phyloP scores from a whole-genome alignment of 139 green algal species.

The Eudorina sp. region DNA sequence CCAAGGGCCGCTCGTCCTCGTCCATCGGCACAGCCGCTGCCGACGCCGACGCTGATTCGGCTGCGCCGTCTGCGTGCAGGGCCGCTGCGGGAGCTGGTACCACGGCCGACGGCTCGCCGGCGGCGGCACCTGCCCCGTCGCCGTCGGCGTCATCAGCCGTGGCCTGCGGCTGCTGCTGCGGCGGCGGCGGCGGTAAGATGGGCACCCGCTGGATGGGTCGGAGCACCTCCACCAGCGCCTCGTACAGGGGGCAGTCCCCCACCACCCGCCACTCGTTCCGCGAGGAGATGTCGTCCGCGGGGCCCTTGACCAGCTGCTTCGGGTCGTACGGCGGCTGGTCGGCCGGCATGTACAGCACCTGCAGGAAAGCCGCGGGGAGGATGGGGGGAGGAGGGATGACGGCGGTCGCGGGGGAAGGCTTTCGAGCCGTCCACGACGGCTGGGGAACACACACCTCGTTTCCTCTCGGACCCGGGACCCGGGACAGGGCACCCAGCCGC shows the following conservation, averaged over 20 bases:
- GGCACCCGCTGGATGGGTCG: conserved; percentile 36
- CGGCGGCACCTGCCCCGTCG: background rate
- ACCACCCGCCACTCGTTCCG: conserved; percentile 21
- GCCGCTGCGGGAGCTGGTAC: no score
- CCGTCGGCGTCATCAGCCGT: background rate
- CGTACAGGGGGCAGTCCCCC: background rate
- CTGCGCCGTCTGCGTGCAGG: no score
- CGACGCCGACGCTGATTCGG: background rate
- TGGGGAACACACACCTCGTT: no score
- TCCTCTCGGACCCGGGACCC: no score
- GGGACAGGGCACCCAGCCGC: no score
- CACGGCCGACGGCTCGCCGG: no score
- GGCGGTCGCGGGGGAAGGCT: no score
- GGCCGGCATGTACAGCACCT: conserved; percentile 36
- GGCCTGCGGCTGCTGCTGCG: background rate
- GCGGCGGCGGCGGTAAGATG: background rate
- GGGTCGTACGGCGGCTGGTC: conserved; percentile 55
- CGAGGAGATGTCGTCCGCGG: background rate
- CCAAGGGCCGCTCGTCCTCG: background rate
- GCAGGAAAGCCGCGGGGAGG: background rate
- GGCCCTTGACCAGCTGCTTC: conserved; percentile 7
- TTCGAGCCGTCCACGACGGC: no score
- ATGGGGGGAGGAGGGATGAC: no score
- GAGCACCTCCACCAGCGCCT: conserved; percentile 1
- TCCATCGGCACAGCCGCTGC: background rate